Evolutionary conservation across 2,329 filamentous ascomycete species (phyloP), one percentile per base, ranked within the genome.

Genomic region (Dryadomyces quercivorus): DNA sequence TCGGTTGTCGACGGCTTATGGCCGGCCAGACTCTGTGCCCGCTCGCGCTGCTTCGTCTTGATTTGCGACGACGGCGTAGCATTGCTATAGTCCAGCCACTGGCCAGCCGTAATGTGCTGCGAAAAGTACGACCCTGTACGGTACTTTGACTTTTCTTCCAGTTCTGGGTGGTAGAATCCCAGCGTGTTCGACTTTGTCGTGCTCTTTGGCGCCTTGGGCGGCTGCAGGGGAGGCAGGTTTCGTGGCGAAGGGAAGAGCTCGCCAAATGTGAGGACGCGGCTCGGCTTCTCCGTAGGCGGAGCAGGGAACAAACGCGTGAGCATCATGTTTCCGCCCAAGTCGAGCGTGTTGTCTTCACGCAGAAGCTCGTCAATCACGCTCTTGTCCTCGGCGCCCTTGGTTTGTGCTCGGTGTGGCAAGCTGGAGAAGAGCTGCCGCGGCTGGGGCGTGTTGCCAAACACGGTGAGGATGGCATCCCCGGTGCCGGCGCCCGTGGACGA

Each of bases 371-470:
- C 76, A 10, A 89, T 69, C 12, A 76, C 71, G 50, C 67, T 69
- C 56, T 66, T 54, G 48, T 51, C 53, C 10, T 53, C 48, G 12
- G 47, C 45, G 22, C 15, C 43, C 9, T 7, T 16, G 62, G 56
- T 10, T 3, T 40, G 36, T 8, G 12, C 36, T 8, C 36, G 36
- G 54, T 78, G 75, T 59, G 86, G 87, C 51, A 95, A 73, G 67
- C 91, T 95, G 4, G 92, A 95, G 66, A 93, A 96, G 4, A 96
- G 73, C 57, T 92, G 86, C 61, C 83, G 85, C 40, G 86, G 78
- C 48, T 82, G 82, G 1, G 84, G 82, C 44, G 86, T 86, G 60
- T 83, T 86, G 54, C 88, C 89, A 60, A 83, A 84, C 1, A 95
- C 73, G 1, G 88, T 92, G 56, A 96, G 72, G 6, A 92, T 84